phyloP scores from a whole-genome alignment of 257 asterid species.

The Gynochthodes officinalis region DNA sequence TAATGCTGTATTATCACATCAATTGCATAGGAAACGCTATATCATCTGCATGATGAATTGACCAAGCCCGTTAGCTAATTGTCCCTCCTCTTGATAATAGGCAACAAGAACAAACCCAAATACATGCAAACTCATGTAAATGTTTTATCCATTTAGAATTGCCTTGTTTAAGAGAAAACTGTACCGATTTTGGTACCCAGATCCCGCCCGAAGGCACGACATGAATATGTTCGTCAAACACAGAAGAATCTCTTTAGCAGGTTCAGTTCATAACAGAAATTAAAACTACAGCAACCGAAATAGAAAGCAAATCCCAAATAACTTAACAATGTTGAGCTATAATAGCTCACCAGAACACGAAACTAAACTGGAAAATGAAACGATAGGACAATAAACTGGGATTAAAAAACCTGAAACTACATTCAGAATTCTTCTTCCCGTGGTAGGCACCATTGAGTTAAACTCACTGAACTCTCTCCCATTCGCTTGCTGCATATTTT shows the following conservation, averaged over 20 bases:
- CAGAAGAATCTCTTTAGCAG: constrained; percentile 15
- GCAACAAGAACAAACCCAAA: constrained; percentile 27
- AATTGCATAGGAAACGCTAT: constrained; percentile 15
- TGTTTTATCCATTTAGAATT: constrained; percentile 17
- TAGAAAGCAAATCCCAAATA: constrained; percentile 25
- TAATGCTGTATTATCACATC: constrained; percentile 26
- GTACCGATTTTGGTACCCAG: constrained; percentile 23
- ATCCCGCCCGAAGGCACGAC: constrained; percentile 8
- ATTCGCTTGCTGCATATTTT: constrained; percentile 17
- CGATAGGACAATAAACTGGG: constrained; percentile 37
- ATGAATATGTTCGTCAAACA: constrained; percentile 8
- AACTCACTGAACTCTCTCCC: constrained; percentile 44
- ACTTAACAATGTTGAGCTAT: constrained; percentile 34
- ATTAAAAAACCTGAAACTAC: constrained; percentile 55
- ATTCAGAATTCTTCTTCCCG: constrained; percentile 42
- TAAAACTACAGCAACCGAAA: constrained; percentile 28
- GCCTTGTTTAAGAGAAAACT: constrained; percentile 18
- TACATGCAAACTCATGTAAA: constrained; percentile 5
- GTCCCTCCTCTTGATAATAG: background rate
- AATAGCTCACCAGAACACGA: constrained; percentile 43
- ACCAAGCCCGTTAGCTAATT: constrained; percentile 25
- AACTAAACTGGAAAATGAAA: constrained; percentile 25
- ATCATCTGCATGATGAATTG: constrained; percentile 31
- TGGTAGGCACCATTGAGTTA: constrained; percentile 36
- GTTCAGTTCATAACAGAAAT: constrained; percentile 22